phyloP scores from a whole-genome alignment of 2,329 filamentous ascomycete species.

The Fusarium sp. region DNA sequence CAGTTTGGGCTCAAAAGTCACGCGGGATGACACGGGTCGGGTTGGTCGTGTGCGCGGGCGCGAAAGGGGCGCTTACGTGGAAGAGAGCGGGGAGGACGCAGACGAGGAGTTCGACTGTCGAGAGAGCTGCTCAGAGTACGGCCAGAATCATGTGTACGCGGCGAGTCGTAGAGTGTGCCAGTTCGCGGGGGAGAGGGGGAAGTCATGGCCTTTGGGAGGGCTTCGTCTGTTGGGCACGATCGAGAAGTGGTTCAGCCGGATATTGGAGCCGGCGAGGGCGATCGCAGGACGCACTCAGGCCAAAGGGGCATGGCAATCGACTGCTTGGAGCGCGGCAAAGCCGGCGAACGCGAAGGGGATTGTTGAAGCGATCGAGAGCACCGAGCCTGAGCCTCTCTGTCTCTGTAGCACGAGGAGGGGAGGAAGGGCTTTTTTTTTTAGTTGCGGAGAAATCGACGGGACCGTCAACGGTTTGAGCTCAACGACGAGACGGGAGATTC shows the following conservation, averaged over 20 bases:
- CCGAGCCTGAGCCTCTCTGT: neutral
- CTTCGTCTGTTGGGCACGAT: slow-evolving; percentile 13
- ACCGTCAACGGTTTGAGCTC: slow-evolving; percentile 5
- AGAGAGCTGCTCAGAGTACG: slow-evolving; percentile 37
- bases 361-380: neutral
- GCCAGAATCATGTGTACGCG: slow-evolving; percentile 34
- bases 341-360: slow-evolving; percentile 29
- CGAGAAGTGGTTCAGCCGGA: slow-evolving; percentile 29
- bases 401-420: neutral
- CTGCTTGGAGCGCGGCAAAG: slow-evolving; percentile 31
- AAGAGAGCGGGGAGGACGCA: slow-evolving; percentile 43
- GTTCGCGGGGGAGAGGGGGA: slow-evolving; percentile 44
- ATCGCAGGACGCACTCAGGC: slow-evolving; percentile 36
- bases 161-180: slow-evolving; percentile 38
- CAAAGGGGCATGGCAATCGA: slow-evolving; percentile 43
- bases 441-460: neutral
- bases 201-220: slow-evolving; percentile 39
- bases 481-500: slow-evolving; percentile 17
- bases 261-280: slow-evolving; percentile 39
- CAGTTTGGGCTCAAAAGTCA: neutral
- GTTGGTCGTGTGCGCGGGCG: neutral
- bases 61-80: slow-evolving; percentile 39
- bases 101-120: slow-evolving; percentile 30
- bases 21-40: neutral
- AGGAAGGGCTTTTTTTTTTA: slow-evolving; percentile 1